Percentiles rank a stretch among this genome's conserved stretches.
Conservation (phyloP, 352 stramenopile genomes). For the Globisporangium lucens region DNA sequence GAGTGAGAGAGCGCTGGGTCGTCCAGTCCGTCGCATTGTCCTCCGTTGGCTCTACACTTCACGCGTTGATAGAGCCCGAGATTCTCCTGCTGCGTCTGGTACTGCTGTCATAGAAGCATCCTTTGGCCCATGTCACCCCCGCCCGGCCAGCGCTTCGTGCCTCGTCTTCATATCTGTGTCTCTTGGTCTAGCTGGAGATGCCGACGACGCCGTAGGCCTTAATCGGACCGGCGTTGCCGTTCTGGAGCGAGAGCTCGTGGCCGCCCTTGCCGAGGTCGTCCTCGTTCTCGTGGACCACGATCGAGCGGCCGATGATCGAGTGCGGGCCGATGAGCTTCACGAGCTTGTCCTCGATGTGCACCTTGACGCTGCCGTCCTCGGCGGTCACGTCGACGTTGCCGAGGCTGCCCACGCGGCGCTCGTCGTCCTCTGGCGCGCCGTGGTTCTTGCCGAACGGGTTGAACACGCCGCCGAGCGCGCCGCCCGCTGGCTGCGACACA, state of each 20-base stretch:
- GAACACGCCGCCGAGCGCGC: constrained; percentile 91
- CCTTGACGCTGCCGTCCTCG: constrained; percentile 85
- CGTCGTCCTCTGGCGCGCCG: constrained; percentile 93
- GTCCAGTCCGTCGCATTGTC: neutral
- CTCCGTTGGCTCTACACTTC: neutral
- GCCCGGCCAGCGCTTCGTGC: neutral
- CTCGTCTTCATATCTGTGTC: neutral
- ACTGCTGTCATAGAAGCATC: neutral
- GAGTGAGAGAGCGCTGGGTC: neutral
- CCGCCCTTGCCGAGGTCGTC: constrained; percentile 96
- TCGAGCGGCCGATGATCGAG: constrained; percentile 96
- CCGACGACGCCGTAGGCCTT: constrained; percentile 91
- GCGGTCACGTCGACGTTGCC: constrained; percentile 86
- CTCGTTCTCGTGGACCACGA: constrained; percentile 94
- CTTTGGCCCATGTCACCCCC: neutral
- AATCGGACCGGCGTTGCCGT: constrained; percentile 94
- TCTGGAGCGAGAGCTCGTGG: constrained; percentile 95
- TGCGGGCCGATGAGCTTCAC: constrained; percentile 98
- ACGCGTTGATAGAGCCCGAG: neutral
- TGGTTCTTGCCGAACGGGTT: constrained; percentile 99
- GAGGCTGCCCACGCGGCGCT: constrained; percentile 94
- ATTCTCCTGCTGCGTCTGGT: neutral
- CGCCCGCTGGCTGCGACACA: constrained; percentile 78
- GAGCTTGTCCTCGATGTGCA: constrained; percentile 94
- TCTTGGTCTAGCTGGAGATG: constrained; percentile 73